Conservation (phyloP, 2,329 filamentous ascomycete species). For the Fusarium globosum region DNA sequence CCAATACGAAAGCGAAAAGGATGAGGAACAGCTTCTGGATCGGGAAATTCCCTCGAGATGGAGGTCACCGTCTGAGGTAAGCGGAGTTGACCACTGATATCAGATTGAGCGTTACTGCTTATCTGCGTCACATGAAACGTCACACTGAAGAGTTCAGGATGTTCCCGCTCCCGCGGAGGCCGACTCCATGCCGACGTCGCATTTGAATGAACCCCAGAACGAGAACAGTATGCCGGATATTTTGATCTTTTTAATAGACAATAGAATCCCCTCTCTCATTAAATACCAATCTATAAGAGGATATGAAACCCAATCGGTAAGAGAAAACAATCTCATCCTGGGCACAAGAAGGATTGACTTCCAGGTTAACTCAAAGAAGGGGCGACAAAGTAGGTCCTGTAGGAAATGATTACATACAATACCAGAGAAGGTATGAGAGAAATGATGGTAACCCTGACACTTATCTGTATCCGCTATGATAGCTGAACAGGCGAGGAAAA, state of each 20-base stretch:
- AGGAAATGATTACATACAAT: neutral
- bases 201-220: too few species aligned
- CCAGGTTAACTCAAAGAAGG: rapidly evolving
- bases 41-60: neutral
- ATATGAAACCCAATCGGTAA: neutral
- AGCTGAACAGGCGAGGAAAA: neutral
- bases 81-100: neutral
- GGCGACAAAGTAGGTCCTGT: rapidly evolving
- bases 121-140: neutral
- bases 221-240: neutral
- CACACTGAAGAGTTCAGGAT: neutral
- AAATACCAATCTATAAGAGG: too few species aligned
- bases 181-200: too few species aligned
- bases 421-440: rapidly evolving
- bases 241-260: rapidly evolving
- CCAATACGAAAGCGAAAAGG: too few species aligned
- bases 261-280: rapidly evolving
- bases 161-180: neutral
- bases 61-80: neutral
- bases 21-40: rapidly evolving
- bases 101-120: neutral
- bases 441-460: too few species aligned
- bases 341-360: too few species aligned
- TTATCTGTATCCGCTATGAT: too few species aligned
- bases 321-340: neutral